A percentile compares a stretch with the other conserved stretches of the same genome.
These are phyloP conservation scores for Sphaerostilbella broomeana DNA, from an alignment of 2,329 filamentous ascomycete species.

Conservation along the genomic window DNA sequence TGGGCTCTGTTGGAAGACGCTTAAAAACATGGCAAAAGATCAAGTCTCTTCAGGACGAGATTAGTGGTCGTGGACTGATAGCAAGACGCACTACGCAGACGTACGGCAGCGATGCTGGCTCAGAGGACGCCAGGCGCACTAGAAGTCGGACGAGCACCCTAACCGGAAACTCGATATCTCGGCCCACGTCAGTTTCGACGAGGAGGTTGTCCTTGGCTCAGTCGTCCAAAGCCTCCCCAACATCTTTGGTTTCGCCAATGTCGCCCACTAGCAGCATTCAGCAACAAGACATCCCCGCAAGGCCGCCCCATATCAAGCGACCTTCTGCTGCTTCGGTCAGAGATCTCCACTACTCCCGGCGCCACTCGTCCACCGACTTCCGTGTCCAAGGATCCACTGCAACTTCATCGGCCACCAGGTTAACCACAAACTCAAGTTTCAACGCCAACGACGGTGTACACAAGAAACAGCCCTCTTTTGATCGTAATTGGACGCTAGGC, in stretches of 20 bases:
- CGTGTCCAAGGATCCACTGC: slow-evolving; percentile 31
- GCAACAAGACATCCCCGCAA: slow-evolving; percentile 41
- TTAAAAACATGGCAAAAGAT: slow-evolving; percentile 97
- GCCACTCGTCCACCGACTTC: slow-evolving; percentile 82
- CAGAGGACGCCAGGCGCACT: slow-evolving; percentile 43
- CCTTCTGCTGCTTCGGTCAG: slow-evolving; percentile 78
- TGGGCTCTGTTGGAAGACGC: slow-evolving; percentile 82
- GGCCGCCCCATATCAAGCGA: slow-evolving; percentile 46
- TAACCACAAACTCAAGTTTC: slow-evolving; percentile 38
- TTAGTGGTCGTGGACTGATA: slow-evolving; percentile 45
- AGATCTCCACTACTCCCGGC: slow-evolving; percentile 74
- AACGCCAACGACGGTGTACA: slow-evolving; percentile 38
- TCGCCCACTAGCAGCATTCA: slow-evolving; percentile 31
- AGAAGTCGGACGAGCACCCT: slow-evolving; percentile 54
- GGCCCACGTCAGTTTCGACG: slow-evolving; percentile 40
- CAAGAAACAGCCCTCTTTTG: slow-evolving; percentile 63
- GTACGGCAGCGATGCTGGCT: slow-evolving; percentile 53
- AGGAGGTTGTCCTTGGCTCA: slow-evolving; percentile 45
- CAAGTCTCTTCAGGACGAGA: slow-evolving; percentile 82
- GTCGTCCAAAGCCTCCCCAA: slow-evolving; percentile 42
- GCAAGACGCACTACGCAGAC: slow-evolving; percentile 48
- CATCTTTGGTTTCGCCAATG: slow-evolving; percentile 32
- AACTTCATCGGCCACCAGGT: slow-evolving; percentile 29
- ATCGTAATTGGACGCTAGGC: slow-evolving; percentile 63
- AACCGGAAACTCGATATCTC: slow-evolving; percentile 38